phyloP scores from a whole-genome alignment of 75 land plant genomes.

The Pinus albicaulis region DNA sequence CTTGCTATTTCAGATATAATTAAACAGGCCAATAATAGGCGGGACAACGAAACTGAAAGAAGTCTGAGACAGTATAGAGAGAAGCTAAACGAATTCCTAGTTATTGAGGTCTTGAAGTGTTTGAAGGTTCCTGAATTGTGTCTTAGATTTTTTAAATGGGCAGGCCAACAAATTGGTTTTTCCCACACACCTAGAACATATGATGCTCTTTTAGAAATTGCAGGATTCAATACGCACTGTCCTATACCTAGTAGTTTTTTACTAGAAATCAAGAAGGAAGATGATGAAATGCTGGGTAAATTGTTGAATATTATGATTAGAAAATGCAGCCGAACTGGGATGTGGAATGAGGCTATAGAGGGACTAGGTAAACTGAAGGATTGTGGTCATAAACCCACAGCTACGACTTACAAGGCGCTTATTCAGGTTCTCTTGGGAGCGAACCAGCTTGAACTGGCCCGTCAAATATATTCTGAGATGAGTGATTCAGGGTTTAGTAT shows the following conservation, averaged over 20 bases:
- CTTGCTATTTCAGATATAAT: conserved; percentile 2
- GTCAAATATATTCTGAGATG: conserved; percentile 58
- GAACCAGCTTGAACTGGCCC: conserved; percentile 43
- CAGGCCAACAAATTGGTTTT: conserved; percentile 69
- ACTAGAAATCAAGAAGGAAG: conserved; percentile 47
- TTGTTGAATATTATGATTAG: conserved; percentile 53
- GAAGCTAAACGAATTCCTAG: conserved; percentile 38
- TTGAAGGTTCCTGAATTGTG: conserved; percentile 38
- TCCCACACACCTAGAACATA: conserved; percentile 31
- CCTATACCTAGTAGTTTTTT: conserved; percentile 30
- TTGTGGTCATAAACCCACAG: conserved; percentile 50
- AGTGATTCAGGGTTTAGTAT: conserved; percentile 27
- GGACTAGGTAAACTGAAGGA: conserved; percentile 76
- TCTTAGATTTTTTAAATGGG: conserved; percentile 66
- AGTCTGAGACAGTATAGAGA: conserved; percentile 47
- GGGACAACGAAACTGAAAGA: conserved; percentile 27
- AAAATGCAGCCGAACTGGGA: conserved; percentile 47
- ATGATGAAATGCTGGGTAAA: conserved; percentile 45
- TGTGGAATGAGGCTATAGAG: conserved; percentile 60
- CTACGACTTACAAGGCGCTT: conserved; percentile 54
- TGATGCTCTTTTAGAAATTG: conserved; percentile 38
- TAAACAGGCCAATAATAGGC: neutral
- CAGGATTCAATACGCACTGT: conserved; percentile 21
- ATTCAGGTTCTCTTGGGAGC: conserved; percentile 45
- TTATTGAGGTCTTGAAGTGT: conserved; percentile 46